phyloP scores from a whole-genome alignment of 2,329 filamentous ascomycete genomes.

The Diatrype stigma region DNA sequence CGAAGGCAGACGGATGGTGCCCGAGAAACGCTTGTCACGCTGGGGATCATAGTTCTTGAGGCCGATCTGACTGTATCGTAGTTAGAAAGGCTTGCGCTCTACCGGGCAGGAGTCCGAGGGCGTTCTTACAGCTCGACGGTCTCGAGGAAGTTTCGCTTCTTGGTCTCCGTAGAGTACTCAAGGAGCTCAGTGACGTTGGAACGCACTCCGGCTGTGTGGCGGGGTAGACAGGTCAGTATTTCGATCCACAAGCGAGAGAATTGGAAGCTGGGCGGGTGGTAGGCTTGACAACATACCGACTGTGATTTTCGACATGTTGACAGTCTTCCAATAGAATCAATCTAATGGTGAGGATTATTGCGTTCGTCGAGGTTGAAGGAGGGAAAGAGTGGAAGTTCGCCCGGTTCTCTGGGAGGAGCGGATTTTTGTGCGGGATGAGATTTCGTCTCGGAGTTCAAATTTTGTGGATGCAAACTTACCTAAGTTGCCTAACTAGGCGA shows the following conservation, averaged over 20 bases:
- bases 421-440: background rate
- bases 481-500: too few species aligned
- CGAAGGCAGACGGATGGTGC: conserved; percentile 91
- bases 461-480: too few species aligned
- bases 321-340: conserved; percentile 81
- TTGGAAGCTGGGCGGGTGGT: background rate
- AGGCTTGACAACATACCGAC: conserved; percentile 46
- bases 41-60: conserved; percentile 99
- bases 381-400: conserved; percentile 1
- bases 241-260: background rate
- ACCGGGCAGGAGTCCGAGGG: too few species aligned
- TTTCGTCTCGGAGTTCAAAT: background rate
- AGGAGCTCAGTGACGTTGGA: conserved; percentile 81
- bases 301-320: conserved; percentile 84
- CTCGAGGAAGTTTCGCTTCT: conserved; percentile 98
- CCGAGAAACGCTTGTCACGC: conserved; percentile 99
- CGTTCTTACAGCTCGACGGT: conserved; percentile 63
- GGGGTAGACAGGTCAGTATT: conserved; percentile 16
- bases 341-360: conserved; percentile 69
- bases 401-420: background rate
- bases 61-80: conserved; percentile 59
- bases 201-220: conserved; percentile 35
- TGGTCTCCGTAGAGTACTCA: conserved; percentile 90
- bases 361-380: conserved; percentile 26
- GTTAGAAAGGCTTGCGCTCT: too few species aligned